Conservation (phyloP, 1,284 basidiomycete species). For the Malassezia equina region DNA sequence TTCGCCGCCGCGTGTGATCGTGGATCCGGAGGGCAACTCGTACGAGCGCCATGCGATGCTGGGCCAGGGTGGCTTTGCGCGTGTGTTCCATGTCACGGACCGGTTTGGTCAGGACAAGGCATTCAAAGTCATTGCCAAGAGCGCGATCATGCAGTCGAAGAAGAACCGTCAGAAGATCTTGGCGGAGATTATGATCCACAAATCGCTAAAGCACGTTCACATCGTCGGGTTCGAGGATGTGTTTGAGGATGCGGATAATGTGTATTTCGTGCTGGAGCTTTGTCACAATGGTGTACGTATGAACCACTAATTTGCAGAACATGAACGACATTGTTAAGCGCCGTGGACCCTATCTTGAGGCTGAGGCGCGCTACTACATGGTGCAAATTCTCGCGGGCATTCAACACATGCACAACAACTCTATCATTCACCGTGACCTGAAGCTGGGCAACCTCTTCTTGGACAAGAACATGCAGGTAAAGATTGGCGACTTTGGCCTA, state of each 20-base stretch:
- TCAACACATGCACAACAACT: constrained; percentile 86
- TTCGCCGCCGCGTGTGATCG: constrained; percentile 35
- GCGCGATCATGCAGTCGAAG: constrained; percentile 47
- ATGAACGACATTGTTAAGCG: constrained; percentile 80
- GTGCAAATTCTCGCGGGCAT: constrained; percentile 90
- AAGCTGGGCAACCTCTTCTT: constrained; percentile 90
- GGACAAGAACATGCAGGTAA: constrained; percentile 82
- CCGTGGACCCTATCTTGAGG: constrained; percentile 77
- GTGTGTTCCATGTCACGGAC: constrained; percentile 45
- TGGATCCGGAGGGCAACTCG: constrained; percentile 28
- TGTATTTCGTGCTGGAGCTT: constrained; percentile 92
- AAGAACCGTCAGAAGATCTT: constrained; percentile 61
- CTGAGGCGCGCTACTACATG: constrained; percentile 83
- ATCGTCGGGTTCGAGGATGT: constrained; percentile 86
- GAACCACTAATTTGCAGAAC: constrained; percentile 49
- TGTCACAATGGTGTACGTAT: constrained; percentile 65
- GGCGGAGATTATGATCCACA: constrained; percentile 96
- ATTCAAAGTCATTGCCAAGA: constrained; percentile 50
- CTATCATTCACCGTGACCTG: constrained; percentile 60
- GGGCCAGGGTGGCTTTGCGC: constrained; percentile 48
- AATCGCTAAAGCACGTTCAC: constrained; percentile 79
- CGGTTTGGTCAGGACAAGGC: constrained; percentile 45
- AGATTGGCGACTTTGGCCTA: constrained; percentile 93
- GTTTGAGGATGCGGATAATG: constrained; percentile 89
- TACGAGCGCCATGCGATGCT: constrained; percentile 35